Evolutionary conservation across 1,284 basidiomycete species (phyloP), one percentile per base, ranked within the genome.

Genomic region (Neolentinus lepideus): DNA sequence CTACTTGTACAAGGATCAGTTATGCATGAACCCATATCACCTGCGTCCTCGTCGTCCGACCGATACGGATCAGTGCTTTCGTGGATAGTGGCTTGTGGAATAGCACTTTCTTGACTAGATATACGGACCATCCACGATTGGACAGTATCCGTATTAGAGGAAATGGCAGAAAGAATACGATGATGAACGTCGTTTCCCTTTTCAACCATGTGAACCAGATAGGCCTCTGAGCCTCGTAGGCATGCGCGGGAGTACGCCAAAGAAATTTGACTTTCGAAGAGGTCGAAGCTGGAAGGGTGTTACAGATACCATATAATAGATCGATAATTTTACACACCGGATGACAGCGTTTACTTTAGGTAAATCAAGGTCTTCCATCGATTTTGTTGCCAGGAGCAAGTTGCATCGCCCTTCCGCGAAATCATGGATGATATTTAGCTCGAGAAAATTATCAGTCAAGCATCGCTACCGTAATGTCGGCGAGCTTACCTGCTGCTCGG

Each of bases 201-300:
- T 62, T 88, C 81, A 25, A 79, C 72, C 78, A 91, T 78, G 62
- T 87, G 77, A 12, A 90, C 67, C 38, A 88, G 60, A 61, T 81
- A 77, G 56, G 80, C 76, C 56, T 75, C 70, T 33, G 69, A 67
- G 16, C 74, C 75, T 38, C 71, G 64, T 51, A 77, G 71, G 22
- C 74, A 72, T 47, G 76, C 74, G 36, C 75, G 77, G 47, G 76
- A 69, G 59, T 77, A 79, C 12, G 78, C 78, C 63, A 80, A 78
- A 1, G 81, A 82, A 14, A 85, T 63, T 52, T 82, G 78, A 57
- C 83, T 81, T 57, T 84, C 80, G 56, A 79, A 80, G 1, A 79
- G 61, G 62, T 89, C 78, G 61, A 80, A 89, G 56, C 86, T 88
- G 24, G 29, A 57, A 51, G 56, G 54, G 53, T 33, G 54, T 59